Evolutionary conservation across 495 filamentous ascomycete genomes (phyloP), one percentile per base, ranked within the genome.

Genomic region (Podospora bellae-mahoneyi): DNA sequence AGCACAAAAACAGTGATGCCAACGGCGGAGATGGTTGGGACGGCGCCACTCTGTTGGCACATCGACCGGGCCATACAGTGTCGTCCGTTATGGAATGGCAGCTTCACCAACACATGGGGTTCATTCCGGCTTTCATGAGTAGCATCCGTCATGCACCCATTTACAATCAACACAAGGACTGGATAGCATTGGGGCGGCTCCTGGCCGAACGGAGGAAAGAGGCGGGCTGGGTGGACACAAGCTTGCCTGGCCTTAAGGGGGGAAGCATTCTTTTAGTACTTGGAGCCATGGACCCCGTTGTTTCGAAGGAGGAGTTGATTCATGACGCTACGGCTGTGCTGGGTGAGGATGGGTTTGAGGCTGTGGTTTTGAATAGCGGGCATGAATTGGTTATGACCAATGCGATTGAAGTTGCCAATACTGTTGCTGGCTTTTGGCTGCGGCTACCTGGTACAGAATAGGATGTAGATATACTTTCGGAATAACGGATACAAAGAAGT

Each of bases 101-200:
- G 72, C 69, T 86, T n/a, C 73, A 74, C 9, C 69, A 79, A 48
- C 86, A 90, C 69, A 59, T 75, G 19, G 88, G 88, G 7, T 90
- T 85, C 68, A 72, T 87, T 6, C 76, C 73, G 10, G 79, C 84
- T 32, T 90, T 89, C 69, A 79, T 87, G 71, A 83, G 80, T 70
- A 84, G 80, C 18, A 85, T 88, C 28, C 75, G 79, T 23, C 71
- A 84, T 64, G 83, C 84, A 5, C 85, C 85, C 7, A 79, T 89
- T n/a, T 82, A 83, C 73, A 82, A 82, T n/a, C 81, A 84, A 72
- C 75, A 80, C n/a, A 72, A 79, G 63, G 77, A 83, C 27, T 94
- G 91, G 91, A 69, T 73, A 20, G 79, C 78, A 5, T 80, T 93
- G 53, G 86, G 86, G 1, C 68, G 68, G 20, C 75, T 82, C 32